Evolutionary conservation across 2,329 filamentous ascomycete species (phyloP).

Genomic region (Diplodia sapinea): DNA sequence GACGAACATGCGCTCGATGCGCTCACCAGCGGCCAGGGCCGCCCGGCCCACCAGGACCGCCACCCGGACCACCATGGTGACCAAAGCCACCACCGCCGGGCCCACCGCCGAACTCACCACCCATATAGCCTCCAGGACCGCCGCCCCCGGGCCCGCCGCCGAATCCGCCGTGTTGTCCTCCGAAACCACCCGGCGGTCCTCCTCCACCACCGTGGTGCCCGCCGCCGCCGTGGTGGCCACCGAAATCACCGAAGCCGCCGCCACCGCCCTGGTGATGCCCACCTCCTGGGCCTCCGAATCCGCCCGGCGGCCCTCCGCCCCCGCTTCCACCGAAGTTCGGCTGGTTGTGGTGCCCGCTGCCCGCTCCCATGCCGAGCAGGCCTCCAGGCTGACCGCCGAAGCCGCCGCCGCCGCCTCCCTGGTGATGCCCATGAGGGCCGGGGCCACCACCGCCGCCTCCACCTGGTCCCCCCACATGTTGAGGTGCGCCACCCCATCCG

Average conservation of each 20-base stretch:
- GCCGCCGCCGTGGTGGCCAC: neutral
- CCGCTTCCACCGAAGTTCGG: neutral
- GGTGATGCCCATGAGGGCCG: constrained; percentile 22
- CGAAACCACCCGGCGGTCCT: neutral
- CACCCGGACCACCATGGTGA: constrained; percentile 8
- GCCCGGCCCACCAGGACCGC: constrained; percentile 24
- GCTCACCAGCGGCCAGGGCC: constrained; percentile 23
- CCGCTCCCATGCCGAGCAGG: neutral
- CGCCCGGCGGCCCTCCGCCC: too few relatives aligned
- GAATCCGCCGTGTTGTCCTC: neutral
- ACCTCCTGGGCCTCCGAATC: neutral
- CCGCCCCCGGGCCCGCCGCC: neutral
- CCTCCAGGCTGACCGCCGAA: constrained; percentile 12
- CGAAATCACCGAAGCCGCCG: constrained; percentile 4
- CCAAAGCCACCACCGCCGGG: neutral
- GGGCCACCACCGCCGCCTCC: neutral
- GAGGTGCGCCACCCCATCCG: neutral
- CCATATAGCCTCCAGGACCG: constrained; percentile 13
- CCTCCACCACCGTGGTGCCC: neutral
- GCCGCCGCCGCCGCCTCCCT: neutral
- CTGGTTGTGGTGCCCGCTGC: constrained; percentile 6
- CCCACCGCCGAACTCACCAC: constrained; percentile 13
- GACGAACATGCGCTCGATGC: neutral
- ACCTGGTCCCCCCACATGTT: neutral
- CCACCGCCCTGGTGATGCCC: neutral